These are phyloP conservation scores for Trichoderma cornu-damae DNA, from an alignment of 2,329 filamentous ascomycete genomes.

Conservation along the genomic window DNA sequence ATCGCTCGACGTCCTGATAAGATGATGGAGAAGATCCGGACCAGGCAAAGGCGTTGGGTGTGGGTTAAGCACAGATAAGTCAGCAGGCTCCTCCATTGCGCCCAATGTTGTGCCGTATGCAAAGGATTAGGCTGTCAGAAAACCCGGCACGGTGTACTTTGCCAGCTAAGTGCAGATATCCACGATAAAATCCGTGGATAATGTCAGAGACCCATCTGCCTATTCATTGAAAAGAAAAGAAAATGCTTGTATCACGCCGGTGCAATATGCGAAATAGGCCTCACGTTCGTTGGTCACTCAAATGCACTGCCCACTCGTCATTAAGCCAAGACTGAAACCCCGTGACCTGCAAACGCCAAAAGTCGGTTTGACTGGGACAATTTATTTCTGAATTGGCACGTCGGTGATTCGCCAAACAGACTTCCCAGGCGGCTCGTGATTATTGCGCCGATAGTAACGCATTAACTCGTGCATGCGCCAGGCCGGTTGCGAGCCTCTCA, in stretches of 20 bases:
- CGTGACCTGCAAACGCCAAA: not conserved
- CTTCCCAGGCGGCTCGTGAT: constrained; percentile 2
- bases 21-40: constrained; percentile 47
- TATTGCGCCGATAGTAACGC: not conserved
- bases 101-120: not conserved
- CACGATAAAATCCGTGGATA: not conserved
- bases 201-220: not conserved
- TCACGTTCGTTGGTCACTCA: constrained; percentile 14
- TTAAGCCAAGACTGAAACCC: not conserved
- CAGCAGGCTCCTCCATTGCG: constrained; percentile 19
- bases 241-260: constrained; percentile 6
- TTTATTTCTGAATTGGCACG: constrained; percentile 1
- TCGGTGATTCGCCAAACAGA: constrained; percentile 8
- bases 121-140: not conserved
- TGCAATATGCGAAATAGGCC: constrained; percentile 6
- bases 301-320: not conserved
- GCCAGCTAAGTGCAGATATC: constrained; percentile 8
- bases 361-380: not conserved
- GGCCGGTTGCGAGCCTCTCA: constrained; percentile 28
- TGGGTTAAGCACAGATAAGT: constrained; percentile 45
- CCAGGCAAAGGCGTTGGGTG: constrained; percentile 38
- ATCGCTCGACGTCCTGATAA: constrained; percentile 46
- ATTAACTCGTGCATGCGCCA: constrained; percentile 6
- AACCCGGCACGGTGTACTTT: not conserved
- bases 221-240: too few species aligned